Conservation (phyloP, 768 basidiomycete species). For the Termitomyces eurrhizus region DNA sequence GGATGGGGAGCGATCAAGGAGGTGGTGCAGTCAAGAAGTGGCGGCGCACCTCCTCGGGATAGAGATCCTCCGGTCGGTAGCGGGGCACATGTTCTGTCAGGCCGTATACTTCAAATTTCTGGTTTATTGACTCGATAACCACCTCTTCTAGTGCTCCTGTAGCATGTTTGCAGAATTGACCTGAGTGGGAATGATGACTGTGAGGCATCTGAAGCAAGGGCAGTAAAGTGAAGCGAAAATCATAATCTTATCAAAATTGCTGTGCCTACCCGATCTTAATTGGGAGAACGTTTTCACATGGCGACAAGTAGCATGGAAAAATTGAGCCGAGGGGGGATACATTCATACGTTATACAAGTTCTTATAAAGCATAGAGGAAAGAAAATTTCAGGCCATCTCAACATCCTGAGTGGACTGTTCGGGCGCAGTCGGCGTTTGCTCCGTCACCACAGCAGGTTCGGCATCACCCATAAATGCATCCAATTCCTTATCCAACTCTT, state of each 20-base stretch:
- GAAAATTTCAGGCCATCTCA: constrained; percentile 44
- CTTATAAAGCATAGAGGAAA: background rate
- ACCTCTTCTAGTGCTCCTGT: constrained; percentile 77
- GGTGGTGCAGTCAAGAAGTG: background rate
- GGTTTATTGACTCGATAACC: constrained; percentile 71
- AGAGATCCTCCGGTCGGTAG: constrained; percentile 76
- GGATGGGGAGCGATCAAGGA: constrained; percentile 2
- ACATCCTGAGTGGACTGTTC: constrained; percentile 37
- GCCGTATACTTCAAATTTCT: constrained; percentile 80
- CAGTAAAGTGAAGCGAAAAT: background rate
- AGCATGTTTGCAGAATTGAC: constrained; percentile 92
- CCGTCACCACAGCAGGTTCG: constrained; percentile 19
- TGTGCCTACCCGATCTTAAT: no score
- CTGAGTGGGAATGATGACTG: constrained; percentile 90
- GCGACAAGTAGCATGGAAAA: background rate
- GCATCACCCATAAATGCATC: constrained; percentile 81
- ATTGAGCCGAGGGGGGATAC: constrained; percentile 5
- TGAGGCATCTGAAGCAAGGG: constrained; percentile 36
- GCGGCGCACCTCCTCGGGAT: constrained; percentile 86
- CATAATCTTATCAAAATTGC: background rate
- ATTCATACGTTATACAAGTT: constrained; percentile 5
- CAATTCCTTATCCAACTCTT: constrained; percentile 84
- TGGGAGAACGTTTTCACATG: background rate
- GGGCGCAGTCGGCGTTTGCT: constrained; percentile 11
- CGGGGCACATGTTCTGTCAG: constrained; percentile 93